A percentile compares a stretch with the other conserved stretches of the same genome.
These are phyloP conservation scores for Cokeromyces recurvatus DNA, from an alignment of 371 early-diverging fungal genomes.

Conservation along the genomic window DNA sequence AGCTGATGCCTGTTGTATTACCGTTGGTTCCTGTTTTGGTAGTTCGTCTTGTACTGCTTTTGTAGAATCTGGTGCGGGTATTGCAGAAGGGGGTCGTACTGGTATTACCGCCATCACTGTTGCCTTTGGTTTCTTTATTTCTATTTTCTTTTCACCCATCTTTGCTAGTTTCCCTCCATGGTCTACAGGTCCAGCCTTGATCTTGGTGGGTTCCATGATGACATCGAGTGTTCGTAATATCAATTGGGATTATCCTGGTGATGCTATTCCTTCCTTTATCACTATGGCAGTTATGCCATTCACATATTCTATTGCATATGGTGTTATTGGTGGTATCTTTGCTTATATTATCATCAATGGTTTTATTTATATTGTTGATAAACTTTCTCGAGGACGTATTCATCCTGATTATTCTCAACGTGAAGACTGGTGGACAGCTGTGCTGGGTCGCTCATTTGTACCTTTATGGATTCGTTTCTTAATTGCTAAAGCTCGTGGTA, in stretches of 20 bases:
- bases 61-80: constrained; percentile 77
- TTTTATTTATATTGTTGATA: constrained; percentile 41
- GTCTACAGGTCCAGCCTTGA: constrained; percentile 78
- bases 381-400: constrained; percentile 45
- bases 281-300: constrained; percentile 78
- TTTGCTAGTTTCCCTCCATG: constrained; percentile 83
- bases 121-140: constrained; percentile 67
- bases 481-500: constrained; percentile 25
- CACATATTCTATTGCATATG: constrained; percentile 70
- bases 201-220: constrained; percentile 80
- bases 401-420: constrained; percentile 40
- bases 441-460: constrained; percentile 25
- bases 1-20: constrained; percentile 62
- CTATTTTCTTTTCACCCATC: constrained; percentile 78
- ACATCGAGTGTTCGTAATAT: constrained; percentile 59
- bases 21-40: constrained; percentile 67
- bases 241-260: constrained; percentile 76
- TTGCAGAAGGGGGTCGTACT: constrained; percentile 79
- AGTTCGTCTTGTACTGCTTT: constrained; percentile 73
- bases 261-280: constrained; percentile 73
- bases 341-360: constrained; percentile 60
- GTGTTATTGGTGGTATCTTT: constrained; percentile 64
- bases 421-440: constrained; percentile 46
- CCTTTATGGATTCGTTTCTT: constrained; percentile 40
- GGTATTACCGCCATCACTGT: constrained; percentile 73